phyloP scores from a whole-genome alignment of 2,329 filamentous ascomycete genomes.

The Elsinoe batatas region DNA sequence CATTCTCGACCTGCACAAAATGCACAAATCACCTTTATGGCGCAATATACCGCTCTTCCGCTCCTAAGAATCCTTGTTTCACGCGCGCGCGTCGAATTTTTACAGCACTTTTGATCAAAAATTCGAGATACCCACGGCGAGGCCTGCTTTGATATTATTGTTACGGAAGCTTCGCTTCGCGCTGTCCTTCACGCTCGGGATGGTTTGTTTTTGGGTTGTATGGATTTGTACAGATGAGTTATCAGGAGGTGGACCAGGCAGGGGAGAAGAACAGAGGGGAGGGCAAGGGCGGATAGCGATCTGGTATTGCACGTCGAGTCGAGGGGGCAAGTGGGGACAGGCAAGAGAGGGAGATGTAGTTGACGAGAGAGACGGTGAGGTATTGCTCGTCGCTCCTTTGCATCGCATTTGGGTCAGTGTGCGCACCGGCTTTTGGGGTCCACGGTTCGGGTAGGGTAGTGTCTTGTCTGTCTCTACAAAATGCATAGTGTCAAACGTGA shows the following conservation, averaged over 20 bases:
- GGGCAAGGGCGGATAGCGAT: background rate
- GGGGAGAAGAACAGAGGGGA: background rate
- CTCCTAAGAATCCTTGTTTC: background rate
- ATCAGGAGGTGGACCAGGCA: background rate
- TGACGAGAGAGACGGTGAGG: background rate
- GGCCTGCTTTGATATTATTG: background rate
- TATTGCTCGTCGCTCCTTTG: background rate
- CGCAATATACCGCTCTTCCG: background rate
- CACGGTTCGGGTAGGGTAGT: background rate
- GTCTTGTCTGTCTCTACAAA: constrained; percentile 4
- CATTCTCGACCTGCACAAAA: too few species aligned
- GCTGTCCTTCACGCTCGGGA: background rate
- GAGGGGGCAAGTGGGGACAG: background rate
- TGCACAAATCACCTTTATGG: background rate
- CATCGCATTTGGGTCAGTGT: background rate
- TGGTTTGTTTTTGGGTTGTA: background rate
- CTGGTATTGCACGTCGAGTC: background rate
- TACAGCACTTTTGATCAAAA: constrained; percentile 2
- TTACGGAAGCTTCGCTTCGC: background rate
- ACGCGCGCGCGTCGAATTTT: background rate
- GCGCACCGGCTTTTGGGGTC: background rate
- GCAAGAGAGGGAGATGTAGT: background rate
- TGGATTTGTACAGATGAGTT: background rate
- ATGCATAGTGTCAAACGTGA: background rate
- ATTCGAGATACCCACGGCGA: constrained; percentile 13